Percentiles rank a stretch among this genome's conserved stretches.
Evolutionary conservation across 352 stramenopile species (phyloP).

Genomic region (Pythium insidiosum): DNA sequence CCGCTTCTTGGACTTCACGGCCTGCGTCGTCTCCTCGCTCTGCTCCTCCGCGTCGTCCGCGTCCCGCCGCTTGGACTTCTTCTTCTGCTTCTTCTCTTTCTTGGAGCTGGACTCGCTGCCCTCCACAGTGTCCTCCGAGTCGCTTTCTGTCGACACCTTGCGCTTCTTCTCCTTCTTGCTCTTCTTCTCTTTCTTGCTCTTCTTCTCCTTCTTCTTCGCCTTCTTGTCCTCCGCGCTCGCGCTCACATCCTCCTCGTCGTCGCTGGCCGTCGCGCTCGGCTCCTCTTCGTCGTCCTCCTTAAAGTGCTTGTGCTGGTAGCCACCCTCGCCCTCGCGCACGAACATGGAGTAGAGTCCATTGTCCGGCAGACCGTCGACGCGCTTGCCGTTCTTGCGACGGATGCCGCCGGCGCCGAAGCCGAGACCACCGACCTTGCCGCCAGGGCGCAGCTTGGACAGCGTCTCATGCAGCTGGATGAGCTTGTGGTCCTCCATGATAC

Average conservation of each 20-base stretch:
- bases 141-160: background rate
- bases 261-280: conserved; percentile 6
- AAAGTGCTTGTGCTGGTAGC: conserved; percentile 79
- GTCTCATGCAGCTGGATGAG: conserved; percentile 80
- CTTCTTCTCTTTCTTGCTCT: conserved; percentile 16
- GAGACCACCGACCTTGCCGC: conserved; percentile 77
- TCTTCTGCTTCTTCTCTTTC: background rate
- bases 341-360: conserved; percentile 85
- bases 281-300: conserved; percentile 31
- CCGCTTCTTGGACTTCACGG: too few species aligned
- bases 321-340: conserved; percentile 64
- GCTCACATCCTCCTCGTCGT: conserved; percentile 31
- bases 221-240: conserved; percentile 20
- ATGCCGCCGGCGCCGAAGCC: conserved; percentile 50
- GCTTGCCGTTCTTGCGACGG: conserved; percentile 42
- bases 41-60: too few species aligned
- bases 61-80: too few species aligned
- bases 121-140: background rate
- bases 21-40: conserved; percentile 33
- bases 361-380: conserved; percentile 63
- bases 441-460: conserved; percentile 76
- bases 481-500: conserved; percentile 79
- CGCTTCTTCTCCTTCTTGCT: conserved; percentile 8
- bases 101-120: background rate
- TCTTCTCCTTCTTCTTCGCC: conserved; percentile 24